Base-by-base conservation (phyloP, 2,329 filamentous ascomycete species). In the Fusarium odoratissimum region DNA sequence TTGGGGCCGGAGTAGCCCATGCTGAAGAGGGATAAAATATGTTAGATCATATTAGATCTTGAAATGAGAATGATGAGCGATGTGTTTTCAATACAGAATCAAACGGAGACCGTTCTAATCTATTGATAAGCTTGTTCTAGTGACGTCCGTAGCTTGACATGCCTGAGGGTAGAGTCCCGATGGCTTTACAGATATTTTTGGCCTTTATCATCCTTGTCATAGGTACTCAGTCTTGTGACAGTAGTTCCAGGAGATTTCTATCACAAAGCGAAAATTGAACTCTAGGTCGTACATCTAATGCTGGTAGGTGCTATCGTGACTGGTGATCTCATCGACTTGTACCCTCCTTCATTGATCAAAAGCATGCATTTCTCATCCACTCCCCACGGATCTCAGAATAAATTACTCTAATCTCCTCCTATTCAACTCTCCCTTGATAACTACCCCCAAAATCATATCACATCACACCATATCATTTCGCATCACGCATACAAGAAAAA, bases 321-420 rank as follows among this genome's bases (percentile, higher is more conserved):
- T 28, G 23, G 55, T 40, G 40, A 46, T 17, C 41, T 45, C 52
- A 52, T 56, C n/a, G 28, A 35, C 11, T 40, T 21, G 42, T 42
- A 17, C 64, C 44, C 45, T 52, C 30, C 49, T 48, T 28, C 23
- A 31, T 30, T 60, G 35, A 61, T 33, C 30, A 25, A 25, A 23
- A 25, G 46, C 46, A 38, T 25, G 17, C n/a, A 28, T 41, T 30
- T 55, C 37, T 40, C 48, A 31, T 23, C 46, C 44, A 35, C 23
- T 45, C 42, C 41, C 48, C 56, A 51, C 57, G 10, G 30, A 49
- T 68, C 23, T 63, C 46, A 33, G 21, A 33, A 49, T 13, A 33
- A 33, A 33, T 49, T 49, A 49, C 23, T 25, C 57, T 49, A 68
- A 69, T 69, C 21, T 69, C 64, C 57, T 57, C 64, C 44, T 69